Evolutionary conservation across 306 rosid genomes (phyloP), one percentile per base, ranked within the genome.

Genomic region (Corylus avellana): DNA sequence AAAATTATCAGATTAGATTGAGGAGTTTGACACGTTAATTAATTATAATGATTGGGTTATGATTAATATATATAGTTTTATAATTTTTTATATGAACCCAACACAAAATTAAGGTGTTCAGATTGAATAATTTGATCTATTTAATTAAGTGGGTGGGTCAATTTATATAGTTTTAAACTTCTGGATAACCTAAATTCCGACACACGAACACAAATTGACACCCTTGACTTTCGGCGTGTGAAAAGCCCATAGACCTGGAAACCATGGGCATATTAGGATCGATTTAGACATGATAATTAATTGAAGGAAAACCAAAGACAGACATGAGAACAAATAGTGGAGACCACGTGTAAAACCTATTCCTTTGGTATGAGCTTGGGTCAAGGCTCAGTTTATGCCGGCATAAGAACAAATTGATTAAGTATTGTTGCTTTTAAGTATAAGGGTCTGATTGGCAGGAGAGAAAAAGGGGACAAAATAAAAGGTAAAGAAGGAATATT

Each of bases 181-280:
- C 35, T 32, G 1, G 6, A 39, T 7, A 39, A 39, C 5, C 7
- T 0, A 3, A 37, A 39, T 5, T 0, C 44, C 4, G 0, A 5
- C 44, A 39, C 4, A 39, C 44, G 0, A 39, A 39, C 44, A 39
- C 44, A 4, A 4, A 5, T 39, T 39, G 4, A 0, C 5, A 39
- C 44, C 44, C 0, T 5, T 4, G 0, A 39, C 44, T 39, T 42
- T 42, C 5, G 6, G 0, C 1, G 46, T 42, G 8, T 42, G n/a
- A 76, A 47, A 50, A 59, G 12, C 11, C 46, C 69, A 62, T 73
- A 67, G 74, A 81, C 78, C 70, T 70, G 35, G 48, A 84, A 70
- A 84, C 73, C 75, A 79, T 85, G 80, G 82, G 72, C 69, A 47
- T 73, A 13, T 68, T 71, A 17, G 42, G 77, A 86, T 82, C 85